A percentile compares a stretch with the other conserved stretches of the same genome.
phyloP scores from a whole-genome alignment of 2,329 filamentous ascomycete species.

The Phyllosticta paracitricarpa region DNA sequence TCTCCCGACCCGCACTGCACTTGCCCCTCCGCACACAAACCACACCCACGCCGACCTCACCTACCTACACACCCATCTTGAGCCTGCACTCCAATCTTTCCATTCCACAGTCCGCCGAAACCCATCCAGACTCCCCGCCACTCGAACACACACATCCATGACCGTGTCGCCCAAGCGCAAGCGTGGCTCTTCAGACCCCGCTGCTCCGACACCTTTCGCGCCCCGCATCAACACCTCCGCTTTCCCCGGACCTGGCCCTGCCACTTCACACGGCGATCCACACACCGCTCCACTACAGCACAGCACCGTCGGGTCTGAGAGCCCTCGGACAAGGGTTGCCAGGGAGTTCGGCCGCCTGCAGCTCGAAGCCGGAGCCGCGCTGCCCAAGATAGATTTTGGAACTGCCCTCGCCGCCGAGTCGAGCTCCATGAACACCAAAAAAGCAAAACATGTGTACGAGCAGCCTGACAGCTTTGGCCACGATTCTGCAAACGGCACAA shows the following conservation, averaged over 20 bases:
- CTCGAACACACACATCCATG: neutral
- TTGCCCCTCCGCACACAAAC: neutral
- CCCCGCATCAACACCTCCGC: conserved; percentile 11
- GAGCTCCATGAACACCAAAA: conserved; percentile 2
- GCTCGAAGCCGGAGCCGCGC: neutral
- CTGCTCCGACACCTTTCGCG: conserved; percentile 6
- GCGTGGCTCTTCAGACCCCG: conserved; percentile 10
- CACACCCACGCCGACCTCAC: neutral
- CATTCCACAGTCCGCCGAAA: neutral
- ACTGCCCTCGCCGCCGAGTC: neutral
- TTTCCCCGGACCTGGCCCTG: conserved; percentile 2
- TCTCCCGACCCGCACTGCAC: neutral
- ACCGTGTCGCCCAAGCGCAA: conserved; percentile 9
- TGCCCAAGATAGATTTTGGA: conserved; percentile 6
- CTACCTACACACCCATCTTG: neutral
- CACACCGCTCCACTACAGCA: conserved; percentile 2
- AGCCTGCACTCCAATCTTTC: neutral
- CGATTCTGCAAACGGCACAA: neutral
- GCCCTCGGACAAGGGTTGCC: conserved; percentile 6
- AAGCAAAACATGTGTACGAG: conserved; percentile 1
- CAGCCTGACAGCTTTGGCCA: neutral
- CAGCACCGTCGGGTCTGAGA: neutral
- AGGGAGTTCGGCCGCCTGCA: conserved; percentile 5
- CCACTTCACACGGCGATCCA: conserved; percentile 3
- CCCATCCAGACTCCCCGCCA: neutral